A percentile compares a stretch with the other conserved stretches of the same genome.
Conservation (phyloP, 2,329 filamentous ascomycete species). For the Aspergillus sp. region DNA sequence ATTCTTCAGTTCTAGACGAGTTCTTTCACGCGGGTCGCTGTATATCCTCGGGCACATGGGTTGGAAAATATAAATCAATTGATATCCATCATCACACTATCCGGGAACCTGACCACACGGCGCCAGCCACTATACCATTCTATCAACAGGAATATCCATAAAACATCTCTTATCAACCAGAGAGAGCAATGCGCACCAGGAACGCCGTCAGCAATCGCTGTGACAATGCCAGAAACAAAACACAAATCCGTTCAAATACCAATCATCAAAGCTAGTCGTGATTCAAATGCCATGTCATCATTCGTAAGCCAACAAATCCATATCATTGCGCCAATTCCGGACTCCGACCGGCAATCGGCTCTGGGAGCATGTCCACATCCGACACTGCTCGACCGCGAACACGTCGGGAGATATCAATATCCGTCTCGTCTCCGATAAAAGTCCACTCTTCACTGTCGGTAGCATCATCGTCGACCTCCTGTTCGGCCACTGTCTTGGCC, state of each 20-base stretch:
- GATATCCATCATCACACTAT: background rate
- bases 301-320: background rate
- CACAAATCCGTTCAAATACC: too few species aligned
- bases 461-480: conserved; percentile 47
- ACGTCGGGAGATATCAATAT: conserved; percentile 40
- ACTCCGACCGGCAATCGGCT: conserved; percentile 8
- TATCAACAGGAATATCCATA: conserved; percentile 1
- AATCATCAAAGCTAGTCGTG: too few species aligned
- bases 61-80: background rate
- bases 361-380: conserved; percentile 21
- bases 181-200: background rate
- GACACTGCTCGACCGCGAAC: conserved; percentile 30
- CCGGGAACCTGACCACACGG: background rate
- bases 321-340: background rate
- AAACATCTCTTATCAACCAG: background rate
- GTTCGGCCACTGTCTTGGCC: conserved; percentile 36
- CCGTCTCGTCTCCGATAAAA: conserved; percentile 67
- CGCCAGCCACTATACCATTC: conserved; percentile 8
- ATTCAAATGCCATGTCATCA: too few species aligned
- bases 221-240: too few species aligned
- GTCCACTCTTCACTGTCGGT: conserved; percentile 85
- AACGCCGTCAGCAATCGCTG: conserved; percentile 4
- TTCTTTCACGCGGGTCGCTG: conserved; percentile 1
- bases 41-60: conserved; percentile 4
- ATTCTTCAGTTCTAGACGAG: conserved; percentile 1